These are phyloP conservation scores for Candida maltosa DNA, from an alignment of 805 yeast species.

Conservation along the genomic window DNA sequence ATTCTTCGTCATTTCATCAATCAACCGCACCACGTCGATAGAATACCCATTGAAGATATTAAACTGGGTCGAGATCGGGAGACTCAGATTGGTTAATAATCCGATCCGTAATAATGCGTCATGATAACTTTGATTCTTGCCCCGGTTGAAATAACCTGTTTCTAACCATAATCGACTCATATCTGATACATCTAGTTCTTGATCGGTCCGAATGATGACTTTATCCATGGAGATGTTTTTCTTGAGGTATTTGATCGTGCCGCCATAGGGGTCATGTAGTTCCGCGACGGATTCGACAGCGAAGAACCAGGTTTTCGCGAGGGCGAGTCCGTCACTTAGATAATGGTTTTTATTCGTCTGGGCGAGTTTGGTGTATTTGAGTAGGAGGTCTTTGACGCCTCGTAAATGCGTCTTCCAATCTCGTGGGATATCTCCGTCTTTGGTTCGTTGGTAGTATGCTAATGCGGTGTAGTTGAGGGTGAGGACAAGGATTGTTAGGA, in stretches of 20 bases:
- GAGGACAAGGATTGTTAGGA: slow-evolving; percentile 58
- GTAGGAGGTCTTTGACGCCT: slow-evolving; percentile 58
- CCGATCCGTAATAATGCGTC: slow-evolving; percentile 27
- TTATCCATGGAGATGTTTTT: slow-evolving; percentile 2
- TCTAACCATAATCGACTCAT: slow-evolving; percentile 19
- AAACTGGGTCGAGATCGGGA: slow-evolving; percentile 13
- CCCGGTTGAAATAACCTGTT: slow-evolving; percentile 27
- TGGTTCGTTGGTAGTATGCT: slow-evolving; percentile 15
- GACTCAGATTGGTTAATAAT: slow-evolving; percentile 15
- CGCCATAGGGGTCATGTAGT: slow-evolving; percentile 49
- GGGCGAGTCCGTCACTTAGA: slow-evolving; percentile 42
- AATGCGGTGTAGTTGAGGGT: slow-evolving; percentile 58
- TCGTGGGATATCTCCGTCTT: slow-evolving; percentile 16
- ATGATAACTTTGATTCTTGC: slow-evolving; percentile 25
- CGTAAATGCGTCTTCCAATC: slow-evolving; percentile 59
- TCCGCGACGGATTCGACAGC: slow-evolving; percentile 56
- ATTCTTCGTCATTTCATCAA: slow-evolving; percentile 22
- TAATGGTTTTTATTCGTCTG: slow-evolving; percentile 12
- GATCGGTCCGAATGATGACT: slow-evolving; percentile 7
- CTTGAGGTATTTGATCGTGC: slow-evolving; percentile 35
- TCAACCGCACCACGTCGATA: slow-evolving; percentile 20
- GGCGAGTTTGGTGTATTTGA: slow-evolving; percentile 38
- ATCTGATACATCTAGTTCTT: slow-evolving; percentile 9
- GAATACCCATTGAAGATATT: slow-evolving; percentile 34
- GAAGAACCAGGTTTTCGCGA: slow-evolving; percentile 57